phyloP scores from a whole-genome alignment of 2,329 filamentous ascomycete species.

The Graphilbum sp. region DNA sequence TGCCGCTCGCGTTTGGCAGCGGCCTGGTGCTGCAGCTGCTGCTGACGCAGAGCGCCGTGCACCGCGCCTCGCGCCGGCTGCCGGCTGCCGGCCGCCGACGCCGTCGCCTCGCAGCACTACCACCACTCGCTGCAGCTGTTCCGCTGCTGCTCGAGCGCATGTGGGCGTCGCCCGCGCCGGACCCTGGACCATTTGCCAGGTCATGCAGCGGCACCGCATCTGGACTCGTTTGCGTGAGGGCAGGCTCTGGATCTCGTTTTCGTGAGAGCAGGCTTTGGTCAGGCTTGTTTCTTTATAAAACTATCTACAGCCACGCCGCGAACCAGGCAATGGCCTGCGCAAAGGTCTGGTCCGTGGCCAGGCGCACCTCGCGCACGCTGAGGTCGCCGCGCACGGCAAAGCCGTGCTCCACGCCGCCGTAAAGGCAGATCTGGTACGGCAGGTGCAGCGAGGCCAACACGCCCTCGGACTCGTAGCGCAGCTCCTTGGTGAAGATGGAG shows the following conservation, averaged over 20 bases:
- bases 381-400: constrained; percentile 56
- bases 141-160: constrained; percentile 23
- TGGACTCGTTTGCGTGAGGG: constrained; percentile 33
- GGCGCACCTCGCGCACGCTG: constrained; percentile 39
- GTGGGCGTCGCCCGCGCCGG: constrained; percentile 20
- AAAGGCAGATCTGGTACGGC: constrained; percentile 65
- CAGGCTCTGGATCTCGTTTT: too few species aligned
- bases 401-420: constrained; percentile 54
- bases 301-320: constrained; percentile 33
- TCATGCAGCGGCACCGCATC: constrained; percentile 29
- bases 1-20: constrained; percentile 27
- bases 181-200: constrained; percentile 26
- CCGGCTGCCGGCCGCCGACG: neutral
- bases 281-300: too few species aligned
- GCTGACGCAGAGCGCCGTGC: constrained; percentile 25
- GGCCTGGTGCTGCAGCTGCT: constrained; percentile 28
- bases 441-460: constrained; percentile 38
- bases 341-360: constrained; percentile 70
- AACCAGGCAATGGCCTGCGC: constrained; percentile 66
- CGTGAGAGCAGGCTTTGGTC: too few species aligned
- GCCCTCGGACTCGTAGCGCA: constrained; percentile 48
- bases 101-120: constrained; percentile 19
- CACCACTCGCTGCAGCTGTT: constrained; percentile 20
- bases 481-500: constrained; percentile 45
- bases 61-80: constrained; percentile 14